Evolutionary conservation across 2,329 filamentous ascomycete species (phyloP), one percentile per base, ranked within the genome.

Genomic region (Raffaelea deltoideospora): DNA sequence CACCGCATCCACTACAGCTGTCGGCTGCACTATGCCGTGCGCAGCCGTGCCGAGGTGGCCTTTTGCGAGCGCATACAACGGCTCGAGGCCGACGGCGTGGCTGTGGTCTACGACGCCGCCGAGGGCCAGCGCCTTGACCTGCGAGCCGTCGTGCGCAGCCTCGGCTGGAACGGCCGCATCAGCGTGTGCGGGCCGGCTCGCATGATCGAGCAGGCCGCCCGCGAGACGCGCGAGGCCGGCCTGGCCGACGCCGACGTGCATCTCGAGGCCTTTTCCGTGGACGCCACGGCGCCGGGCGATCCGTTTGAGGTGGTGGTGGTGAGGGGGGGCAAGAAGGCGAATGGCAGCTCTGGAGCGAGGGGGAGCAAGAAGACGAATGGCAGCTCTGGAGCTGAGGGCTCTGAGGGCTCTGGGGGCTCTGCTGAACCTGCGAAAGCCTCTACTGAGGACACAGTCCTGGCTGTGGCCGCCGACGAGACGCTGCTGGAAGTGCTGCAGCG

Each of bases 141-240:
- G 5, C 26, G 40, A 0, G 37, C 44, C 0, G 60, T 79, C 18
- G 50, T 78, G 10, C 48, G 51, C 2, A 49, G 43, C 0, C 53
- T 68, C 35, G 54, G 59, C 5, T 67, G 64, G 62, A 72, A 70
- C 45, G 66, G 66, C 10, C 66, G 69, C 35, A 53, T 79, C 4
- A 79, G 76, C 48, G 65, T 70, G 19, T 79, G 74, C 48, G 75
- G 76, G 0, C 72, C 75, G 0, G 45, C 49, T 9, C 58, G 66
- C 8, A 62, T 79, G 54, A 70, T 76, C 58, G 61, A 69, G 6
- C 66, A 64, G 31, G 64, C 67, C 0, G 49, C 48, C 17, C 45
- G 45, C 3, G 60, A 59, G 11, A 63, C 64, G 0, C 53, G 54
- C 9, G 51, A 51, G 8, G 54, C 55, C 9, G 57, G 61, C 0